A percentile compares a stretch with the other conserved stretches of the same genome.
Conservation (phyloP, 2,329 filamentous ascomycete genomes). For the Sarocladium strictum region DNA sequence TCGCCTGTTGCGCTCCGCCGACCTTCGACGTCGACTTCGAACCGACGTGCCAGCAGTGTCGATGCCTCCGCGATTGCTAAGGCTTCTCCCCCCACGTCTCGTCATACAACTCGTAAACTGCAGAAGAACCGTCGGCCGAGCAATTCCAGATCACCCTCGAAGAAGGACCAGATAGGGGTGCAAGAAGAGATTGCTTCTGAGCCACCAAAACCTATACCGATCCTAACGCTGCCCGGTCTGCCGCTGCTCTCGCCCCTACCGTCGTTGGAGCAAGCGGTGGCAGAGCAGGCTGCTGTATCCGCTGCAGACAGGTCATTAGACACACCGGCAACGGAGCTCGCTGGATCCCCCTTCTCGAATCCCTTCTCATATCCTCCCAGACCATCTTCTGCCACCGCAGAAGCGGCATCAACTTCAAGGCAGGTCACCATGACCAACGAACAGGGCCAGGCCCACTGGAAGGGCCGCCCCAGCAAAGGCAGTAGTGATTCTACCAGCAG, state of each 20-base stretch:
- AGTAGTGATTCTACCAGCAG: slow-evolving; percentile 24
- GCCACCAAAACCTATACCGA: not conserved
- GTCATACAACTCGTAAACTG: slow-evolving; percentile 28
- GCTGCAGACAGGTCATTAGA: not conserved
- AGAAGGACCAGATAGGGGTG: not conserved
- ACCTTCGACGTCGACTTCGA: slow-evolving; percentile 26
- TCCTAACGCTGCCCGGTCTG: not conserved
- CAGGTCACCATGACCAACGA: slow-evolving; percentile 23
- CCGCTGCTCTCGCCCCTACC: slow-evolving; percentile 1
- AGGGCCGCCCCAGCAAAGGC: slow-evolving; percentile 25
- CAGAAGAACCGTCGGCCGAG: slow-evolving; percentile 31
- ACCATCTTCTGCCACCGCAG: slow-evolving; percentile 1
- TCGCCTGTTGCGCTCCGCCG: slow-evolving; percentile 28
- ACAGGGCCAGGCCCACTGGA: slow-evolving; percentile 23
- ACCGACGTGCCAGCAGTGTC: slow-evolving; percentile 39
- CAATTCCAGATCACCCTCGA: not conserved
- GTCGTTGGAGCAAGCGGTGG: slow-evolving; percentile 1
- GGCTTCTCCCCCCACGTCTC: slow-evolving; percentile 23
- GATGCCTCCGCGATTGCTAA: slow-evolving; percentile 31
- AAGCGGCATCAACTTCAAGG: not conserved
- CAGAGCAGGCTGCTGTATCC: not conserved
- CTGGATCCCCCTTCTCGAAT: not conserved
- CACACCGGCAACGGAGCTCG: not conserved
- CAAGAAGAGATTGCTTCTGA: not conserved
- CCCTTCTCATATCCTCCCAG: not conserved